Conservation (phyloP, 495 filamentous ascomycete genomes). For the Cairneyella variabilis region DNA sequence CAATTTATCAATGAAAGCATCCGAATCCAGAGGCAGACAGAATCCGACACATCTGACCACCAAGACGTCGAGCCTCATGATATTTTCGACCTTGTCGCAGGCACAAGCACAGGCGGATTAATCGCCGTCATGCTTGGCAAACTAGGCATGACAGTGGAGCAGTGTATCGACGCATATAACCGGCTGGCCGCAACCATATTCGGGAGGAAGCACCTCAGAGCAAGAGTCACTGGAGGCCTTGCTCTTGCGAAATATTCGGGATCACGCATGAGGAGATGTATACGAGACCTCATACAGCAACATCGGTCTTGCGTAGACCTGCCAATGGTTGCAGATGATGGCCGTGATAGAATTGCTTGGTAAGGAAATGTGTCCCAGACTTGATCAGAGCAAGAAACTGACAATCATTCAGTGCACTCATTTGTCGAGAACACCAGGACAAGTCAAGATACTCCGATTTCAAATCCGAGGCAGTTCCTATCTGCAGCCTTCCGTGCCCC, state of each 20-base stretch:
- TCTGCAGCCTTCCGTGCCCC: slow-evolving; percentile 14
- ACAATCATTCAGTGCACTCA: slow-evolving; percentile 9
- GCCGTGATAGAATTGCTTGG: slow-evolving; percentile 5
- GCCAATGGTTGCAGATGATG: slow-evolving; percentile 1
- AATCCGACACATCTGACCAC: slow-evolving; percentile 3
- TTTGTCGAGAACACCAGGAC: slow-evolving; percentile 12
- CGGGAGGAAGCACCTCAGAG: slow-evolving; percentile 11
- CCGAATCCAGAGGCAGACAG: slow-evolving; percentile 39
- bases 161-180: slow-evolving; percentile 20
- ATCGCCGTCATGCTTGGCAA: slow-evolving; percentile 23
- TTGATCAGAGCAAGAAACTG: slow-evolving; percentile 2
- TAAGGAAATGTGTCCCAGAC: background rate
- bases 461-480: slow-evolving; percentile 8
- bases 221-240: slow-evolving; percentile 10
- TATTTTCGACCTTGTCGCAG: slow-evolving; percentile 39
- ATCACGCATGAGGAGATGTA: slow-evolving; percentile 4
- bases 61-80: slow-evolving; percentile 14
- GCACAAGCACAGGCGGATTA: slow-evolving; percentile 34
- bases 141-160: slow-evolving; percentile 17
- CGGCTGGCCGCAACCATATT: slow-evolving; percentile 11
- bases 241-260: slow-evolving; percentile 9
- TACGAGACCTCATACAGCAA: slow-evolving; percentile 1
- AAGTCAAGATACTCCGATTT: slow-evolving; percentile 13
- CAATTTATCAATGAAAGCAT: slow-evolving; percentile 34
- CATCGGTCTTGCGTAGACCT: background rate